phyloP scores from a whole-genome alignment of 2,329 filamentous ascomycete species.

The Calonectria pauciramosa region DNA sequence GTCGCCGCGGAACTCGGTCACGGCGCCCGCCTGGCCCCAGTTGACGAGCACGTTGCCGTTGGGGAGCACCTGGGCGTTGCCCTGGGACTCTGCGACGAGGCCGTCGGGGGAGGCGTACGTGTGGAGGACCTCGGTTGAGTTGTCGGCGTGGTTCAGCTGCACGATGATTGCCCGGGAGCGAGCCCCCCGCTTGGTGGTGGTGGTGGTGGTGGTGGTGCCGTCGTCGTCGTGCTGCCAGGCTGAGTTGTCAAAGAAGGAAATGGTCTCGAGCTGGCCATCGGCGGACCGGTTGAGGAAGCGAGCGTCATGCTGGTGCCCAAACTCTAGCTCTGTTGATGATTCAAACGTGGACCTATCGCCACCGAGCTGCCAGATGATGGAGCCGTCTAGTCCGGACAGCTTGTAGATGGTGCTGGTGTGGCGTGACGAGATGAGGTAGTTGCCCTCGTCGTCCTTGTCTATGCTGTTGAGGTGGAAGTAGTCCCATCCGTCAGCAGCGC shows the following conservation, averaged over 20 bases:
- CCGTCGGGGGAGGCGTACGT: constrained; percentile 63
- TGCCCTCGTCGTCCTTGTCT: constrained; percentile 52
- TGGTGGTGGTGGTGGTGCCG: neutral
- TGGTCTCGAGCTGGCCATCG: constrained; percentile 58
- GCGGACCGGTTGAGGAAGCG: constrained; percentile 52
- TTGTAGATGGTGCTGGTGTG: constrained; percentile 38
- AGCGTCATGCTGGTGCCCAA: constrained; percentile 67
- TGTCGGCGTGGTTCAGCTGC: constrained; percentile 58
- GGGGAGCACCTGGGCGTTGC: constrained; percentile 65
- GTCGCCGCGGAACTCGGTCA: constrained; percentile 61
- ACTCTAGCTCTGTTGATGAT: constrained; percentile 51
- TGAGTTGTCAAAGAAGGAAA: constrained; percentile 68
- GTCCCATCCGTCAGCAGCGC: constrained; percentile 37
- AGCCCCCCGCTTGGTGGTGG: neutral
- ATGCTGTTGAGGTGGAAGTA: constrained; percentile 53
- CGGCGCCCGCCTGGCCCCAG: constrained; percentile 66
- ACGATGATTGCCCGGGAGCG: constrained; percentile 59
- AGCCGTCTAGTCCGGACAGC: constrained; percentile 58
- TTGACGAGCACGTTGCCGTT: constrained; percentile 68
- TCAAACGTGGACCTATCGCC: constrained; percentile 56
- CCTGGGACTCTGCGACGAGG: constrained; percentile 63
- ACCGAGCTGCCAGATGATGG: constrained; percentile 67
- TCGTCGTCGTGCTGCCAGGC: constrained; percentile 32
- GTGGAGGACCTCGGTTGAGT: constrained; percentile 59
- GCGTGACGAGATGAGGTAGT: constrained; percentile 45